These are phyloP conservation scores for Nephelium lappaceum DNA, from an alignment of 345 rosid species.

Conservation along the genomic window DNA sequence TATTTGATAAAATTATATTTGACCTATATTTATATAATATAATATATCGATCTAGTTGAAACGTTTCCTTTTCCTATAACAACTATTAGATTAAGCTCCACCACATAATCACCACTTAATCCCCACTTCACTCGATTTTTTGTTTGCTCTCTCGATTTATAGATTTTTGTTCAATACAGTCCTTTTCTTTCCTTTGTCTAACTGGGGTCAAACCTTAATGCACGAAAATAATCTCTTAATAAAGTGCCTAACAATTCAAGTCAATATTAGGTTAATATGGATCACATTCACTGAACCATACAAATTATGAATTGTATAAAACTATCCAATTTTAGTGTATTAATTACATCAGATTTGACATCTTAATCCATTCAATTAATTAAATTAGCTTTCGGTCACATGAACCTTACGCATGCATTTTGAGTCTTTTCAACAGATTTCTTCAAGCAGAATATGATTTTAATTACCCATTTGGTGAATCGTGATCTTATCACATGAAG, in stretches of 20 bases:
- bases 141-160: too few relatives aligned
- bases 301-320: neutral
- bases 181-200: too few relatives aligned
- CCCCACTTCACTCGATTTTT: too few relatives aligned
- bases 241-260: neutral
- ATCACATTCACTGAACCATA: neutral
- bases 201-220: neutral
- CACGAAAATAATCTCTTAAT: neutral
- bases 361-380: neutral
- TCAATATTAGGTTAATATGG: neutral
- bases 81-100: too few relatives aligned
- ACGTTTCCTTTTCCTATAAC: too few relatives aligned
- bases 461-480: neutral
- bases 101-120: too few relatives aligned
- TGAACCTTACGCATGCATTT: slow-evolving; percentile 5
- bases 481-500: neutral
- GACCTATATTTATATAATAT: too few relatives aligned
- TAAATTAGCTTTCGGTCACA: neutral
- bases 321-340: neutral
- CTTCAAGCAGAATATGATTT: neutral
- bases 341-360: neutral
- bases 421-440: neutral
- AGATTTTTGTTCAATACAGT: too few relatives aligned
- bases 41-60: too few relatives aligned
- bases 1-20: too few relatives aligned